Evolutionary conservation across 805 yeast species (phyloP).

Genomic region (Pichia ethanolica): DNA sequence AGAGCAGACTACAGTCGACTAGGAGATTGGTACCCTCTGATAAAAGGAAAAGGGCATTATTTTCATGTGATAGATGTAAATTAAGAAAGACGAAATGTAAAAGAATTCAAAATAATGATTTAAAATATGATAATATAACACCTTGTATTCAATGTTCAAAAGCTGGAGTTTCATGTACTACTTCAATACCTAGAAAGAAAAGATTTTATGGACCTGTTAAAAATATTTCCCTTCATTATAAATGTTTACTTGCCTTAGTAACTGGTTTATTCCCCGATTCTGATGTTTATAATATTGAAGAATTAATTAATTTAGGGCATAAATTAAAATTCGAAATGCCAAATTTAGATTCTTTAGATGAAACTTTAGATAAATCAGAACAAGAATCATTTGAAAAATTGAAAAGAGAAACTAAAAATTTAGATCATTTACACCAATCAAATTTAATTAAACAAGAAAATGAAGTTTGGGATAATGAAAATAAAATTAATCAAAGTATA

Average conservation of each 20-base stretch:
- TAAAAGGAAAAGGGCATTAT: slow-evolving; percentile 34
- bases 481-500: neutral
- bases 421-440: neutral
- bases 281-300: slow-evolving; percentile 37
- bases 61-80: slow-evolving; percentile 41
- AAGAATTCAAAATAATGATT: slow-evolving; percentile 27
- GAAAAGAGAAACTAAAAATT: neutral
- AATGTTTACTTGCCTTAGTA: slow-evolving; percentile 32
- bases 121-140: slow-evolving; percentile 30
- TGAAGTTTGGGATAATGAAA: neutral
- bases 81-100: slow-evolving; percentile 36
- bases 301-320: slow-evolving; percentile 31
- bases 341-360: slow-evolving; percentile 13
- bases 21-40: slow-evolving; percentile 33
- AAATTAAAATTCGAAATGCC: slow-evolving; percentile 32
- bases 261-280: slow-evolving; percentile 37
- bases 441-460: neutral
- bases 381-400: slow-evolving; percentile 5
- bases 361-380: slow-evolving; percentile 3
- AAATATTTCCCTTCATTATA: slow-evolving; percentile 37
- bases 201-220: slow-evolving; percentile 36
- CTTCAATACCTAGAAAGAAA: slow-evolving; percentile 36
- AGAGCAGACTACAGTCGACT: slow-evolving; percentile 18
- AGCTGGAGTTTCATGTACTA: slow-evolving; percentile 33
- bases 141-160: slow-evolving; percentile 35